Percentiles rank a stretch among this genome's conserved stretches.
phyloP scores from a whole-genome alignment of 2,329 filamentous ascomycete genomes.

The Lecanicillium sp. region DNA sequence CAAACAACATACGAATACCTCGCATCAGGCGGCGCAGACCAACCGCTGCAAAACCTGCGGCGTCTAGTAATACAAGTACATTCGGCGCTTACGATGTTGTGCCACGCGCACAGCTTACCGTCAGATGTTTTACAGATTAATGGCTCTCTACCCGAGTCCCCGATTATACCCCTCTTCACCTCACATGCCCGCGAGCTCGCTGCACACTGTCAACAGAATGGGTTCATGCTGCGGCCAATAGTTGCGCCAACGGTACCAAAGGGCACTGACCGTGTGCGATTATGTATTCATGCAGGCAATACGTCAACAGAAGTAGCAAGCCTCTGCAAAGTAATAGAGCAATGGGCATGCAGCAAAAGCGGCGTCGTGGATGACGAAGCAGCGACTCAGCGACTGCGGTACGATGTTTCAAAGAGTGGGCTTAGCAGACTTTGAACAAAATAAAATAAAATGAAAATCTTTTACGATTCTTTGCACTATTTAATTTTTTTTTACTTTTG shows the following conservation, averaged over 20 bases:
- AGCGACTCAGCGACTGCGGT: neutral
- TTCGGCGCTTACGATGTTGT: conserved; percentile 32
- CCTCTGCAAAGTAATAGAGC: conserved; percentile 37
- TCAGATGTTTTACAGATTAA: conserved; percentile 26
- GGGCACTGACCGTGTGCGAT: conserved; percentile 54
- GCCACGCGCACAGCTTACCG: conserved; percentile 9
- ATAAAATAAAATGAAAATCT: neutral
- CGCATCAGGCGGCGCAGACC: conserved; percentile 36
- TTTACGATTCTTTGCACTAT: neutral
- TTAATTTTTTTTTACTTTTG: neutral
- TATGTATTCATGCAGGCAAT: conserved; percentile 63
- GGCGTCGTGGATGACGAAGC: neutral
- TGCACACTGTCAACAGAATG: conserved; percentile 46
- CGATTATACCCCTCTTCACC: conserved; percentile 57
- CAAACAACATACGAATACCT: conserved; percentile 49
- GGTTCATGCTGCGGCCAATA: conserved; percentile 56
- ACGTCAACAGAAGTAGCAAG: conserved; percentile 46
- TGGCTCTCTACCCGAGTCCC: conserved; percentile 37
- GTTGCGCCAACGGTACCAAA: conserved; percentile 59
- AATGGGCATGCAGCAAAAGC: conserved; percentile 31
- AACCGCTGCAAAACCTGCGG: conserved; percentile 22
- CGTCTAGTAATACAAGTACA: conserved; percentile 30
- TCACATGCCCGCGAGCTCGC: conserved; percentile 50
- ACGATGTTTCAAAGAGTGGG: neutral
- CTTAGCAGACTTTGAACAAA: conserved; percentile 1